A percentile compares a stretch with the other conserved stretches of the same genome.
Evolutionary conservation across 2,329 filamentous ascomycete genomes (phyloP).

Genomic region (Talaromyces sp.): DNA sequence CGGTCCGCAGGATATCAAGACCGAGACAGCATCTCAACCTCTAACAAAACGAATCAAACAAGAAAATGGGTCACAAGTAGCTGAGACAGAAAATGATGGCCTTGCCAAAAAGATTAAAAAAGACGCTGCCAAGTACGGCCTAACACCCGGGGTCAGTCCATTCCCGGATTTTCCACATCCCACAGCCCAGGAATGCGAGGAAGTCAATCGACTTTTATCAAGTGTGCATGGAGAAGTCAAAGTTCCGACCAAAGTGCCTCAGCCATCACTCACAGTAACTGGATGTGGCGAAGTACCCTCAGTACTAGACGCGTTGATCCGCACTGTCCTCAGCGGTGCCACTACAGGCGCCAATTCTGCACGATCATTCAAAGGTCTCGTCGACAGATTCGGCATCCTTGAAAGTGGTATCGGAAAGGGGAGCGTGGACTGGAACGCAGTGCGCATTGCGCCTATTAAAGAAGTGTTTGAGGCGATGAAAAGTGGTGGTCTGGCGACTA

Average conservation of each 20-base stretch:
- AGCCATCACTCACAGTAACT: slow-evolving; percentile 66
- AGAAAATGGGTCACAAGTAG: not conserved
- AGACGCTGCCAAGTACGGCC: slow-evolving; percentile 46
- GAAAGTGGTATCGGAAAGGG: slow-evolving; percentile 63
- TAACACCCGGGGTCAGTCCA: slow-evolving; percentile 56
- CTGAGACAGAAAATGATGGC: slow-evolving; percentile 8
- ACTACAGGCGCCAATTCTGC: slow-evolving; percentile 61
- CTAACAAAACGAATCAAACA: slow-evolving; percentile 14
- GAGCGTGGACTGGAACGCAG: slow-evolving; percentile 71
- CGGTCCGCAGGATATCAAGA: not conserved
- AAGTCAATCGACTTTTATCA: slow-evolving; percentile 64
- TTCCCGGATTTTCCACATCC: slow-evolving; percentile 67
- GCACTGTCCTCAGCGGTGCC: slow-evolving; percentile 60
- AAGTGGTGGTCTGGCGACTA: slow-evolving; percentile 65
- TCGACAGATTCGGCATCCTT: slow-evolving; percentile 61
- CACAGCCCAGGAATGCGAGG: slow-evolving; percentile 64
- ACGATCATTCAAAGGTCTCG: slow-evolving; percentile 63
- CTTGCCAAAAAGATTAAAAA: slow-evolving; percentile 23
- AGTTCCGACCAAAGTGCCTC: slow-evolving; percentile 64
- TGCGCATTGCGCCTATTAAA: slow-evolving; percentile 56
- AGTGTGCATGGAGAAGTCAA: slow-evolving; percentile 62
- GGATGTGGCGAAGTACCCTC: slow-evolving; percentile 67
- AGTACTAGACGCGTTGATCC: slow-evolving; percentile 61
- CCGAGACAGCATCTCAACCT: not conserved
- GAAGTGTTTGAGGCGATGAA: slow-evolving; percentile 69